These are phyloP conservation scores for Setomelanomma holmii DNA, from an alignment of 2,329 filamentous ascomycete species.

Conservation along the genomic window DNA sequence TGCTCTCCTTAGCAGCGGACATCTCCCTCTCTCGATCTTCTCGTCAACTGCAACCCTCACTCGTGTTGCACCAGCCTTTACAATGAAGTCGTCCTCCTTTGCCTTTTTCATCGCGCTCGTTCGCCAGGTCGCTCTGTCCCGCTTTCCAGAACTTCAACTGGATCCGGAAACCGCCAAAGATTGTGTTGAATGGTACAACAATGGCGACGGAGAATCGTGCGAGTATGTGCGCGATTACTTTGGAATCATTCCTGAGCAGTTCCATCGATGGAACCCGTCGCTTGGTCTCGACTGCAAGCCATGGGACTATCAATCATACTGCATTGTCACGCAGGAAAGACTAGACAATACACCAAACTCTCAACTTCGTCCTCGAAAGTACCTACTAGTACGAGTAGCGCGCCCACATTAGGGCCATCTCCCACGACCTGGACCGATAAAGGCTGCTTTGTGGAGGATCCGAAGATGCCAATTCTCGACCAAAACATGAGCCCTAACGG, in stretches of 20 bases:
- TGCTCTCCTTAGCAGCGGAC: no score
- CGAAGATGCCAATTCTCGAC: constrained; percentile 14
- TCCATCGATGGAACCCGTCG: constrained; percentile 18
- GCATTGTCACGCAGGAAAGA: constrained; percentile 7
- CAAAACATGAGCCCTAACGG: constrained; percentile 17
- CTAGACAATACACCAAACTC: constrained; percentile 1
- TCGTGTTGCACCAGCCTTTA: no score
- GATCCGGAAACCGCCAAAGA: constrained; percentile 17
- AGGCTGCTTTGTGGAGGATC: constrained; percentile 19
- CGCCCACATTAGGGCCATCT: constrained; percentile 13
- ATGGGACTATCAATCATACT: constrained; percentile 21
- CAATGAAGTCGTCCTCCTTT: no score
- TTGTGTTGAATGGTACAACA: constrained; percentile 22
- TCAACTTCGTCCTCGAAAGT: neutral
- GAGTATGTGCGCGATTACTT: constrained; percentile 12
- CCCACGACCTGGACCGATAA: constrained; percentile 17
- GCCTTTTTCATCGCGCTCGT: no score
- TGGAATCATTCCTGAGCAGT: constrained; percentile 12
- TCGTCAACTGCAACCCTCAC: no score
- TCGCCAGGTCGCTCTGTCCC: no score
- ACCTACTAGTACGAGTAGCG: constrained; percentile 8
- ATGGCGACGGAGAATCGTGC: constrained; percentile 11
- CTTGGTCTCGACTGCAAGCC: constrained; percentile 15
- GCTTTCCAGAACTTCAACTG: no score
- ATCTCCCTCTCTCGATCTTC: no score